Evolutionary conservation across 164 flowering plant species (phyloP).

Genomic region (Dillenia suffruticosa): DNA sequence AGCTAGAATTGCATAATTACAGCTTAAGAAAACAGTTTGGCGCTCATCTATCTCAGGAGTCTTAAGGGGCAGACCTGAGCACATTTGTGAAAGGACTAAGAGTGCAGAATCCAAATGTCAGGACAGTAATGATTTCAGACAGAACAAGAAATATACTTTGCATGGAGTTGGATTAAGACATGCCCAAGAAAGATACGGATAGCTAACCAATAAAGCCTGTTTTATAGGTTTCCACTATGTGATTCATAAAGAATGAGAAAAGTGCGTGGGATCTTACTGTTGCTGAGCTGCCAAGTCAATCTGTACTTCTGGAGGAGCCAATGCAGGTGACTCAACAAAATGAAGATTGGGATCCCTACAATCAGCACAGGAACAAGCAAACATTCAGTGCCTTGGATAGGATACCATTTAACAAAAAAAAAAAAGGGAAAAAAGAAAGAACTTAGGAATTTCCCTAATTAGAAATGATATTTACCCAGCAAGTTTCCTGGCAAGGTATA

Average conservation of each 20-base stretch:
- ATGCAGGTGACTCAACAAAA: constrained; percentile 65
- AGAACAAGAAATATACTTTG: not conserved
- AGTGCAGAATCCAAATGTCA: not conserved
- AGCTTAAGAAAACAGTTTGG: too few relatives aligned
- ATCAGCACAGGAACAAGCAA: not conserved
- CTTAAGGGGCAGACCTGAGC: too few relatives aligned
- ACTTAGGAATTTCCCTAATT: not conserved
- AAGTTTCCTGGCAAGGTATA: constrained; percentile 77
- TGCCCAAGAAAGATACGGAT: too few relatives aligned
- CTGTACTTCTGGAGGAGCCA: constrained; percentile 63
- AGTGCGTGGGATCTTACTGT: constrained; percentile 23
- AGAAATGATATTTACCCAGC: constrained; percentile 53
- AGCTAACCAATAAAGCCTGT: not conserved
- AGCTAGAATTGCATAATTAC: too few relatives aligned
- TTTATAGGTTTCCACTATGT: not conserved
- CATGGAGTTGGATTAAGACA: too few relatives aligned
- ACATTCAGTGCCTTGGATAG: not conserved
- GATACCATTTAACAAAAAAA: too few relatives aligned
- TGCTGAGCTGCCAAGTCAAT: constrained; percentile 54
- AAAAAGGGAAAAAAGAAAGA: not conserved
- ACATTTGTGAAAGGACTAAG: not conserved
- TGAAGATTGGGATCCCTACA: constrained; percentile 57
- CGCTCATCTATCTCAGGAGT: too few relatives aligned
- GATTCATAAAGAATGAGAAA: not conserved
- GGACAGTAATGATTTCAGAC: not conserved